Conservation (phyloP, 2,329 filamentous ascomycete genomes). For the Diaporthe ilicicola region DNA sequence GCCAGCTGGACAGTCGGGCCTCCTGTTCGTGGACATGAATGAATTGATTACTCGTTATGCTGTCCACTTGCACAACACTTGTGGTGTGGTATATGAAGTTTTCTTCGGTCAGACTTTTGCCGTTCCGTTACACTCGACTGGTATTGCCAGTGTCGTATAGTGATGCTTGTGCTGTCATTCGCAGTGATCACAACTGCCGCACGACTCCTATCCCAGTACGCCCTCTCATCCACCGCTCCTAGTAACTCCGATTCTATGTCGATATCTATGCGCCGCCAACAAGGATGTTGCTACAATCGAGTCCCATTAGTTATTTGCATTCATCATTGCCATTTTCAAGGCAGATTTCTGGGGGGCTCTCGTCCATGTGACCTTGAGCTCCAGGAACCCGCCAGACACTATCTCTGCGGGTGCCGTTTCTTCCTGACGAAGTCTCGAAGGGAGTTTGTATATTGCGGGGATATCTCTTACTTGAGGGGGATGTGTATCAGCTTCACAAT, state of each 20-base stretch:
- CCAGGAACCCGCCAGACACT: not conserved
- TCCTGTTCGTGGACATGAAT: slow-evolving; percentile 2
- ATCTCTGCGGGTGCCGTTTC: not conserved
- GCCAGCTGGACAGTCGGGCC: not conserved
- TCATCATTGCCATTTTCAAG: not conserved
- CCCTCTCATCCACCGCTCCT: not conserved
- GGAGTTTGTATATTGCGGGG: not conserved
- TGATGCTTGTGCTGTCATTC: not conserved
- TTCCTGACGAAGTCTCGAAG: not conserved
- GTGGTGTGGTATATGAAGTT: slow-evolving; percentile 29
- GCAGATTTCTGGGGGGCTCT: no score
- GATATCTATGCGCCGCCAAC: slow-evolving; percentile 68
- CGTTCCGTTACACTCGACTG: not conserved
- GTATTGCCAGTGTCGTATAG: not conserved
- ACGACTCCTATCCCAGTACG: not conserved
- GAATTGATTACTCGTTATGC: slow-evolving; percentile 22
- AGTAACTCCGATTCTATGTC: not conserved
- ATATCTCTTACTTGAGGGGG: slow-evolving; percentile 64
- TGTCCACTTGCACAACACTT: slow-evolving; percentile 26
- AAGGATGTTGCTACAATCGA: slow-evolving; percentile 61
- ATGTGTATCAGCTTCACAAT: slow-evolving; percentile 77
- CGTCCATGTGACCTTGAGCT: not conserved
- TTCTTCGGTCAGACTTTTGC: not conserved
- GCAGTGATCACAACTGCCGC: not conserved
- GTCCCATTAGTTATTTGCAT: not conserved